These are phyloP conservation scores for Medicago lupulina DNA, from an alignment of 306 rosid species.

Conservation along the genomic window DNA sequence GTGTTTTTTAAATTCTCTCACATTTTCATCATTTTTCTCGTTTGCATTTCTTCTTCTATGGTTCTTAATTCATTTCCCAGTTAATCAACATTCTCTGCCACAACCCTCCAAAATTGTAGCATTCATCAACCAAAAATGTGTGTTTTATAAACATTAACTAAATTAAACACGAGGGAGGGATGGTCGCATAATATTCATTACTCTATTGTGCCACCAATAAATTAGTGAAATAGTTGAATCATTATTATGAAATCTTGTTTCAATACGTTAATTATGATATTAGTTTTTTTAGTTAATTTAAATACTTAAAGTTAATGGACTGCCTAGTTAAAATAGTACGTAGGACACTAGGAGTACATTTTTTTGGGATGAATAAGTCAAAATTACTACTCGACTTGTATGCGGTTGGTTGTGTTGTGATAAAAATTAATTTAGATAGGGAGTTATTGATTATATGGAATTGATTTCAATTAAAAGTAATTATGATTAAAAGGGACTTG, in stretches of 20 bases:
- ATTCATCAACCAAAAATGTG: neutral
- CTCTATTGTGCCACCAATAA: neutral
- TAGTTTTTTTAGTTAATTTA: no score
- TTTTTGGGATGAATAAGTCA: no score
- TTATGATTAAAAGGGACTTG: no score
- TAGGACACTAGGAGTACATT: no score
- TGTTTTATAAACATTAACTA: conserved; percentile 28
- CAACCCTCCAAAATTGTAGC: conserved; percentile 8
- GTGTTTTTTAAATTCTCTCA: neutral
- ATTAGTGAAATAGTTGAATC: neutral
- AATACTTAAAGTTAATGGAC: no score
- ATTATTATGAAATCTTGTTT: neutral
- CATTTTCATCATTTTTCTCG: neutral
- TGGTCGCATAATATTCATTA: neutral
- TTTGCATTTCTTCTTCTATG: conserved; percentile 32
- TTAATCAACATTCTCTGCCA: neutral
- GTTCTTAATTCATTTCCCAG: conserved; percentile 34
- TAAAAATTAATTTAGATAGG: no score
- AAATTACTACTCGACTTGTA: no score
- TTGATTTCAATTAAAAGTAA: no score
- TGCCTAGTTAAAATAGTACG: no score
- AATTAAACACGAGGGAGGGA: conserved; percentile 2
- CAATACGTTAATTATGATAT: no score
- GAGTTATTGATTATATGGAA: no score
- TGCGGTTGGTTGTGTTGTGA: no score